A percentile compares a stretch with the other conserved stretches of the same genome.
Conservation (phyloP, 2,329 filamentous ascomycete genomes). For the Proliferodiscus dingleyae region DNA sequence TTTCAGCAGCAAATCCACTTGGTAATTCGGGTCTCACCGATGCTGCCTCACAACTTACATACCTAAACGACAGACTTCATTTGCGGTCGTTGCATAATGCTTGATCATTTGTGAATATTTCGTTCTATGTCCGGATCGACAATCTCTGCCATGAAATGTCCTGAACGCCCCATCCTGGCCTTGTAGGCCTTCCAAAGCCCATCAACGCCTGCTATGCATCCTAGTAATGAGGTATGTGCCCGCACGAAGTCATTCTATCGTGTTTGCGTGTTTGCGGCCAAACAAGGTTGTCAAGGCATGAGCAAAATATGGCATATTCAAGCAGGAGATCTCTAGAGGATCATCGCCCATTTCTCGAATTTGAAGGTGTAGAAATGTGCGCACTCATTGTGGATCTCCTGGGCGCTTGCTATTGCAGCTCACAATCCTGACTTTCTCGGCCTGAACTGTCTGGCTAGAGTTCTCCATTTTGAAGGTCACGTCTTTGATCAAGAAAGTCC, state of each 20-base stretch:
- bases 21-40: too few relatives aligned
- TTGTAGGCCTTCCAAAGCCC: neutral
- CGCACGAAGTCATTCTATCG: neutral
- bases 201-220: conserved; percentile 1
- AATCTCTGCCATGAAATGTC: neutral
- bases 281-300: too few relatives aligned
- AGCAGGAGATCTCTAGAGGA: neutral
- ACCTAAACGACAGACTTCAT: neutral
- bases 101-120: neutral
- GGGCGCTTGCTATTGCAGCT: conserved; percentile 90
- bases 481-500: conserved; percentile 98
- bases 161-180: neutral
- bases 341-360: neutral
- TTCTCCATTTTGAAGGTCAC: conserved; percentile 97
- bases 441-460: conserved; percentile 63
- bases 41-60: too few relatives aligned
- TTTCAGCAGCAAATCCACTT: too few relatives aligned
- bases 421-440: conserved; percentile 97
- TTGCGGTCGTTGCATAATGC: neutral
- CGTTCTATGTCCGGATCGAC: neutral
- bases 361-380: neutral
- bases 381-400: conserved; percentile 44
- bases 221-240: neutral
- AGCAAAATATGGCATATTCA: neutral
- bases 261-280: neutral